phyloP scores from a whole-genome alignment of 495 filamentous ascomycete species.

The Lophium mytilinum region DNA sequence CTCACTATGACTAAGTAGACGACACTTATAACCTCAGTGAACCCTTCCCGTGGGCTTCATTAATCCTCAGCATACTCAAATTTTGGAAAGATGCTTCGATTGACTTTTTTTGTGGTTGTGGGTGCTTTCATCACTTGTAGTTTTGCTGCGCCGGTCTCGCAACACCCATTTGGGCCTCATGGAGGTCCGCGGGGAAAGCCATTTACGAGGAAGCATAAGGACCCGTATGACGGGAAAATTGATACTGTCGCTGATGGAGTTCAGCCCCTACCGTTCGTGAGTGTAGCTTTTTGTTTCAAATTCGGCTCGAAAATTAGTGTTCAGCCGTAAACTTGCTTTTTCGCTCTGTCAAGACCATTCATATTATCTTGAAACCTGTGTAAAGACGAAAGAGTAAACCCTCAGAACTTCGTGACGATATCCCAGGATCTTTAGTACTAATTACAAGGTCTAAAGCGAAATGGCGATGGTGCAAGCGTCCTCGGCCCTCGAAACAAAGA shows the following conservation, averaged over 20 bases:
- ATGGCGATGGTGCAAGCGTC: constrained; percentile 53
- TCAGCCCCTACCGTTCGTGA: constrained; percentile 50
- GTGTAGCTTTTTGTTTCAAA: constrained; percentile 1
- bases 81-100: constrained; percentile 1
- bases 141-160: constrained; percentile 26
- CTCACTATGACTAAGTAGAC: too few species aligned
- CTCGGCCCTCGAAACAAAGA: constrained; percentile 58
- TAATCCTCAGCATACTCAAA: neutral
- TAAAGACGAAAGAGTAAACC: neutral
- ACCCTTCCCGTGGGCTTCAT: neutral
- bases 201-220: constrained; percentile 36
- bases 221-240: constrained; percentile 44
- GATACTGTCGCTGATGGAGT: constrained; percentile 50
- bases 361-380: neutral
- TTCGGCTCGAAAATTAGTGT: neutral
- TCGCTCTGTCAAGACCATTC: neutral
- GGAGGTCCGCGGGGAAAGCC: constrained; percentile 23
- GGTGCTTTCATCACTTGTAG: constrained; percentile 5
- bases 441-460: constrained; percentile 36
- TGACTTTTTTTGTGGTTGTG: constrained; percentile 5
- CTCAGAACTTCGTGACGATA: neutral
- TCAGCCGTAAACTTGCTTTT: neutral
- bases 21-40: neutral
- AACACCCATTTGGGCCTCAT: constrained; percentile 34
- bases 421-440: neutral